Evolutionary conservation across 2,329 filamentous ascomycete species (phyloP), one percentile per base, ranked within the genome.

Genomic region (Exophiala bonariae): DNA sequence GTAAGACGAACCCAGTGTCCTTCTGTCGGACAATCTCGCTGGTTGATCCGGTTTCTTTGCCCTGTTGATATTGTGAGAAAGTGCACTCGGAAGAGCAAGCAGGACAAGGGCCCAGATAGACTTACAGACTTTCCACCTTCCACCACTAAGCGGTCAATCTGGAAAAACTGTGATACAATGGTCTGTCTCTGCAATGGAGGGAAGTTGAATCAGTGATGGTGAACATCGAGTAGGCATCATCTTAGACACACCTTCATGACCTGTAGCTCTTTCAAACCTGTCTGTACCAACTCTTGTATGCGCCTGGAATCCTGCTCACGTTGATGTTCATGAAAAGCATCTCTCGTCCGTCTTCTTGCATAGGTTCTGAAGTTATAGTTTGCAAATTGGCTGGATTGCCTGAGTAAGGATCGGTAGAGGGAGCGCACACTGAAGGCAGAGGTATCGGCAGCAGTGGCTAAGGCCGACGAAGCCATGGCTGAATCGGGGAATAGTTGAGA

Each of bases 331-430:
- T 86, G 81, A 70, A 97, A 99, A 3, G 89, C 85, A 75, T 97
- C 93, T 66, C 81, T 81, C 66, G 93, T 96, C 69, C 92, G 82
- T 65, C 93, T 85, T 71, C 85, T 87, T 44, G 93, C 91, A 71
- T 99, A 99, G 69, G 96, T 92, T 72, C 93, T 83, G 79, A 96
- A 99, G 74, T 97, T 99, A 77, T 97, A 99, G 59, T 87, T 83
- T 54, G 89, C 82, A 70, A 99, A 97, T 64, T 96, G 87, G 53
- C 80, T 78, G 54, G 89, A 84, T 68, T 93, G 87, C 60, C 91
- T 87, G 62, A 97, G 77, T 61, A 99, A 77, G 63, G 92, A 92
- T 58, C 93, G 91, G 72, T 96, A 97, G 57, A 76, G 57, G 49
- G 72, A 75, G 35, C 73, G 70, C 31, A 66, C 72, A 59, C 74